A percentile compares a stretch with the other conserved stretches of the same genome.
Conservation (phyloP, 306 rosid genomes). For the Pueraria montana region DNA sequence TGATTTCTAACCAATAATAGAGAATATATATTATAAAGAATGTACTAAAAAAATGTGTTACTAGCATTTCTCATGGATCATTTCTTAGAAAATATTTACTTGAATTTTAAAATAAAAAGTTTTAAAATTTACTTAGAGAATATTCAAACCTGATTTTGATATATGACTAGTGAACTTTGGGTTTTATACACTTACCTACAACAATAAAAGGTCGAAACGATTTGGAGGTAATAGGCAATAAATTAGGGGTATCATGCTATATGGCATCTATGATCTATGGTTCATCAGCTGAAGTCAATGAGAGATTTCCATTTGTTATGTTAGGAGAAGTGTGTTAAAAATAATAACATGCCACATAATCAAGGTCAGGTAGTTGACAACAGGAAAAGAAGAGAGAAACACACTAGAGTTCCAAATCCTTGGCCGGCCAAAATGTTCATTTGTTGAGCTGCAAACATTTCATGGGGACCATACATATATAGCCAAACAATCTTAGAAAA, state of each 20-base stretch:
- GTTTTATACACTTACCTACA: conserved; percentile 5
- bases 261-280: conserved; percentile 11
- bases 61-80: neutral
- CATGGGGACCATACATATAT: neutral
- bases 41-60: too few species aligned
- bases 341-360: neutral
- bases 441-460: conserved; percentile 21
- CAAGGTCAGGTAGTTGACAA: conserved; percentile 11
- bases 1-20: too few species aligned
- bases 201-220: neutral
- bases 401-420: conserved; percentile 6
- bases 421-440: conserved; percentile 36
- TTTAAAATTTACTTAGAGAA: too few species aligned
- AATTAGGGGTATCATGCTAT: conserved; percentile 21
- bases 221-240: neutral
- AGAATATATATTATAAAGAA: too few species aligned
- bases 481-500: too few species aligned
- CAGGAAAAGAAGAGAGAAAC: neutral
- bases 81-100: neutral
- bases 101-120: neutral
- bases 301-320: too few species aligned
- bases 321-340: neutral
- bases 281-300: neutral
- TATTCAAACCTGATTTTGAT: conserved; percentile 9
- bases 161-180: conserved; percentile 23